Conservation (phyloP, 2,329 filamentous ascomycete genomes). For the Clarireedia paspali region DNA sequence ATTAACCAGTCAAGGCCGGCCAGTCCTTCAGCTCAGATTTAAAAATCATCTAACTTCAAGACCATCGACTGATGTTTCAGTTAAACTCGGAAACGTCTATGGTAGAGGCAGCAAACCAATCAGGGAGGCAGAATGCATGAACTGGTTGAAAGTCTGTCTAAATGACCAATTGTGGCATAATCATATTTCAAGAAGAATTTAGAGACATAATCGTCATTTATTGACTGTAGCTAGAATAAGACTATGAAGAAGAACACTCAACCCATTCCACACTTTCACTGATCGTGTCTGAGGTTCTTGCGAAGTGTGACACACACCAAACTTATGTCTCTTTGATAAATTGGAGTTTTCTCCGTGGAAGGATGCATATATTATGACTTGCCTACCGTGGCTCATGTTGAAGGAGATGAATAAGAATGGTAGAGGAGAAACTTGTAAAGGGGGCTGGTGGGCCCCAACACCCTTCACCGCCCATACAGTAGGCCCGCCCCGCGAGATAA, state of each 20-base stretch:
- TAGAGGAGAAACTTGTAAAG: no score
- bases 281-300: no score
- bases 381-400: no score
- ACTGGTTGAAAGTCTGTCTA: constrained; percentile 15
- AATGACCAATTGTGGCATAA: constrained; percentile 5
- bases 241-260: neutral
- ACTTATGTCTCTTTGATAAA: no score
- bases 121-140: neutral
- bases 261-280: neutral
- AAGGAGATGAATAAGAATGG: no score
- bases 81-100: constrained; percentile 15
- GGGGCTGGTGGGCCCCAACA: no score
- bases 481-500: no score
- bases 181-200: constrained; percentile 12
- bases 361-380: neutral
- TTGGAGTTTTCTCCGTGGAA: no score
- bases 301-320: no score
- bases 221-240: no score
- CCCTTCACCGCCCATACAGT: no score
- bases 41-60: neutral
- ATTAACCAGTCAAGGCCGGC: neutral
- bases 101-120: neutral
- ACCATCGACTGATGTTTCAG: constrained; percentile 17
- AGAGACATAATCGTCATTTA: constrained; percentile 6
- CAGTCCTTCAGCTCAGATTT: neutral